Percentiles rank a stretch among this genome's conserved stretches.
Evolutionary conservation across 73 alveolate genomes (phyloP).

Genomic region (Urostyla sp.): DNA sequence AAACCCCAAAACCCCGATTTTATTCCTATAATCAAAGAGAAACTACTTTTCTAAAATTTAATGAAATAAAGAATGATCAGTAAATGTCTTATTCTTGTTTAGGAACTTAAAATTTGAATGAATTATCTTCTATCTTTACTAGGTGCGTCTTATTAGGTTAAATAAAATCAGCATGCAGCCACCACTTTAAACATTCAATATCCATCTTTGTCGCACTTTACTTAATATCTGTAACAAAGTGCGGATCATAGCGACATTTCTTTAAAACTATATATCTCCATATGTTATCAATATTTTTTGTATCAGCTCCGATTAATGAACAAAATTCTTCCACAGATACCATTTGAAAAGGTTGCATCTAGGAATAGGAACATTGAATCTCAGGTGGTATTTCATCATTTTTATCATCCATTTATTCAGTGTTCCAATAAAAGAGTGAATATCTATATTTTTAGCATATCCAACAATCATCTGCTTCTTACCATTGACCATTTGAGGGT

Average conservation of each 20-base stretch:
- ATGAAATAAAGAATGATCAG: too few species aligned
- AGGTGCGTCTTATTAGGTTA: conserved; percentile 4
- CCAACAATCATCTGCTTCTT: conserved; percentile 37
- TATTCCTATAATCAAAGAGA: too few species aligned
- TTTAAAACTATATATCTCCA: not conserved
- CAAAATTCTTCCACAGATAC: not conserved
- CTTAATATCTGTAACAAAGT: conserved; percentile 20
- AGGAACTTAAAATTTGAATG: conserved; percentile 1
- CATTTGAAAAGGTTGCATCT: not conserved
- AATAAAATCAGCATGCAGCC: conserved; percentile 24
- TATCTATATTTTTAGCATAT: conserved; percentile 20
- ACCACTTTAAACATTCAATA: not conserved
- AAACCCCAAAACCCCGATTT: too few species aligned
- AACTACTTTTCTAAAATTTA: too few species aligned
- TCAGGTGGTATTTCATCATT: not conserved
- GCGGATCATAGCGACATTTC: not conserved
- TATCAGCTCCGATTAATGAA: not conserved
- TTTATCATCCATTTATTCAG: not conserved
- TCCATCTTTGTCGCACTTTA: not conserved
- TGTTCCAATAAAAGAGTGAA: conserved; percentile 6
- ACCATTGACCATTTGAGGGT: not conserved
- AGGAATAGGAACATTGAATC: not conserved
- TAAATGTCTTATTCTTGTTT: too few species aligned
- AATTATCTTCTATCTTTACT: not conserved
- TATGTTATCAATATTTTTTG: not conserved